Conservation (phyloP, 176 grass and related monocot genomes). For the Triticum timopheevii region DNA sequence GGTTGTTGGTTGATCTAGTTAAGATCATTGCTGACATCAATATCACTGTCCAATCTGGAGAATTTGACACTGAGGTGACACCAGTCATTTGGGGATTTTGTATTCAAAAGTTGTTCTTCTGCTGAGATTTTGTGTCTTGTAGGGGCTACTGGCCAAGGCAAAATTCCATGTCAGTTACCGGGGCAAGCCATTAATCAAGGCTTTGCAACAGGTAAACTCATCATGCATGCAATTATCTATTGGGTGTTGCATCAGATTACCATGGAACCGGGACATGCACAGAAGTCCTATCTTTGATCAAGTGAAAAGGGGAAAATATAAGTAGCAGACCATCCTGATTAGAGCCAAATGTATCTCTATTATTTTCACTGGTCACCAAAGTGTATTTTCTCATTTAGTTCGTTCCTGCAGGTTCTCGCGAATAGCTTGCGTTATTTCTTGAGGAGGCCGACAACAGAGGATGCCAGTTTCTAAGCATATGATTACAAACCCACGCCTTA, state of each 20-base stretch:
- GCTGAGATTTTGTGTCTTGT: slow-evolving; percentile 30
- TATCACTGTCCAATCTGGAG: slow-evolving; percentile 85
- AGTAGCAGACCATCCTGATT: not conserved
- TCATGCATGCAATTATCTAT: not conserved
- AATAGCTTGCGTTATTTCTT: slow-evolving; percentile 98
- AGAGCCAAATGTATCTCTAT: not conserved
- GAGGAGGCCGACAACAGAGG: slow-evolving; percentile 89
- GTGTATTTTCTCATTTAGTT: slow-evolving; percentile 21
- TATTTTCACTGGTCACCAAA: not conserved
- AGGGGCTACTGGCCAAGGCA: slow-evolving; percentile 94
- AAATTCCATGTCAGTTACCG: slow-evolving; percentile 97
- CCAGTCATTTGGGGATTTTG: not conserved
- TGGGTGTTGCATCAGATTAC: not conserved
- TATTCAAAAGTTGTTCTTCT: slow-evolving; percentile 13
- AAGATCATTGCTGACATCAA: slow-evolving; percentile 88
- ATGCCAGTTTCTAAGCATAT: slow-evolving; percentile 68
- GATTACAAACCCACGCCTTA: not conserved
- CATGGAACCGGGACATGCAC: not conserved
- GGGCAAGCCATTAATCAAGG: slow-evolving; percentile 59
- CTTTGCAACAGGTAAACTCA: slow-evolving; percentile 66
- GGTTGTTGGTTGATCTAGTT: slow-evolving; percentile 89
- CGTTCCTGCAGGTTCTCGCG: slow-evolving; percentile 66
- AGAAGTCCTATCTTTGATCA: not conserved
- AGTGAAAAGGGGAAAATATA: not conserved
- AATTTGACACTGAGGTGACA: slow-evolving; percentile 91